Percentiles rank a stretch among this genome's conserved stretches.
Evolutionary conservation across 202 grass and related monocot species (phyloP).

Genomic region (Zoysia matrella): DNA sequence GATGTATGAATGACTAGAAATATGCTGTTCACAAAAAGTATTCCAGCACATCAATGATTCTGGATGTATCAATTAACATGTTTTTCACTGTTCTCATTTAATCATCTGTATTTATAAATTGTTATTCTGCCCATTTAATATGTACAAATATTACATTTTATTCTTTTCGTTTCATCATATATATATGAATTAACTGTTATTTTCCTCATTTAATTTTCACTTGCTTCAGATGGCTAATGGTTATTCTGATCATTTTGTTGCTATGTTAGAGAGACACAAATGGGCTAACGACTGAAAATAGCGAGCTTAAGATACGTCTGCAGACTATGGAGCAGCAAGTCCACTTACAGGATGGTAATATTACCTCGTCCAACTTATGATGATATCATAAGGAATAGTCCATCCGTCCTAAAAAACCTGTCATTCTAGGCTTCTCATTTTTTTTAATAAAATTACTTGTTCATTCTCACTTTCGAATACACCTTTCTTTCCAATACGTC

Average conservation of each 20-base stretch:
- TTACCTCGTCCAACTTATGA: background rate
- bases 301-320: too few species aligned
- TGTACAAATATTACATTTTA: background rate
- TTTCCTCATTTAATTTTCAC: background rate
- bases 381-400: background rate
- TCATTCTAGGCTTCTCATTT: too few species aligned
- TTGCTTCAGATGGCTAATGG: conserved; percentile 30
- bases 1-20: background rate
- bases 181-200: conserved; percentile 2
- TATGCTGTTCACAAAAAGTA: background rate
- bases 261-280: too few species aligned
- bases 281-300: too few species aligned
- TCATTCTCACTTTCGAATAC: too few species aligned
- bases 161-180: background rate
- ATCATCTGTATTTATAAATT: background rate
- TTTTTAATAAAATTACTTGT: too few species aligned
- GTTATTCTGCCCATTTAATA: conserved; percentile 1
- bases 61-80: conserved; percentile 14
- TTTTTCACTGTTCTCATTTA: conserved; percentile 2
- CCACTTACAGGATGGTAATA: conserved; percentile 74
- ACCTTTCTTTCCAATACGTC: too few species aligned
- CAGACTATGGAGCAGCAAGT: too few species aligned
- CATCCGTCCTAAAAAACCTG: too few species aligned
- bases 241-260: conserved; percentile 42
- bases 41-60: too few species aligned